Evolutionary conservation across 192 early-diverging fungal genomes (phyloP), one percentile per base, ranked within the genome.

Genomic region (Linnemannia zychae): DNA sequence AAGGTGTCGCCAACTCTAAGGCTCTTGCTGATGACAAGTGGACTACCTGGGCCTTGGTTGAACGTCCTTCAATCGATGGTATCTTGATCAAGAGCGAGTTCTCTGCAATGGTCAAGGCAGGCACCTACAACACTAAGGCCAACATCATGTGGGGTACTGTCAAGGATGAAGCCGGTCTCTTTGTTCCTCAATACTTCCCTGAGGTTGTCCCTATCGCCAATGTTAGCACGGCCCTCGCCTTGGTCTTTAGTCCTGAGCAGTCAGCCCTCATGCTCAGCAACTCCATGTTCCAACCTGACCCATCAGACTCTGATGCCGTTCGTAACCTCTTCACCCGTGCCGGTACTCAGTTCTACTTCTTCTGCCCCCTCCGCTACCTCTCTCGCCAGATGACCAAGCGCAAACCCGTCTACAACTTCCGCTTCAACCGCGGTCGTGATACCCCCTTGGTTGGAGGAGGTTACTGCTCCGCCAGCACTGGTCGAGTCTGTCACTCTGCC

Each of bases 71-170:
- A 0, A 80, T 84, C 7, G 88, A 89, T 44, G 82, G 82, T 17
- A 34, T 53, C 11, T 33, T 83, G 16, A 84, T 89, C 57, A 34
- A 46, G 7, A 71, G 48, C 22, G 87, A 89, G n/a, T 89, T 82
- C 48, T 78, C 74, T 17, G 44, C 48, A 18, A 46, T 84, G 37
- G 78, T 88, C 20, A 87, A 82, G 77, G 53, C 73, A 0, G 88
- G 88, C 34, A 57, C 46, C 7, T 84, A 88, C 67, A 82, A 87
- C 50, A 84, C 72, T 40, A 83, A 84, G 50, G 87, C 82, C 50
- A 78, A 79, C 44, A 80, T 82, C 72, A 69, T 87, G 72, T 79
- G 77, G 73, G 74, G 79, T 17, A 75, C 68, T 1, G 65, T 68
- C 71, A 34, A 82, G 11, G 75, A 87, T 28, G 86, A 87, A 16